Base-by-base conservation (phyloP, 805 yeast species). In the Maudiozyma pseudohumilis region DNA sequence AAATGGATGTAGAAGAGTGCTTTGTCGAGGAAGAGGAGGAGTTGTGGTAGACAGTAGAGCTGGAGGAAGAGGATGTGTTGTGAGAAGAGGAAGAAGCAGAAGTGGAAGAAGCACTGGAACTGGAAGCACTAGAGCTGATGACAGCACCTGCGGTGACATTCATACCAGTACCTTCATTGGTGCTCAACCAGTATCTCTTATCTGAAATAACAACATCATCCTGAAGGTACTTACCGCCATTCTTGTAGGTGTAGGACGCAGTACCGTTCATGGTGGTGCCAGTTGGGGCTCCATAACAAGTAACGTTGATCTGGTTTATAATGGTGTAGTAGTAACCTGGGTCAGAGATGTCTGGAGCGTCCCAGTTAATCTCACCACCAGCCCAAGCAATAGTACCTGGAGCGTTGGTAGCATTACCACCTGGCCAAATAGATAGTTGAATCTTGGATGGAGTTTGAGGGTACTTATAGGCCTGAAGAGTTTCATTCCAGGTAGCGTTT, bases 331-430 rank as follows among this genome's bases (percentile, higher is more conserved):
- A 80, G 65, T 87, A 88, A n/a, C 96, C 96, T 36, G 78, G 73
- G 40, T 80, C 65, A 42, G 66, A 51, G 41, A 87, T 72, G 60
- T 86, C 96, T 3, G 67, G 56, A 11, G 88, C 71, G 57, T 80
- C 61, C 96, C 96, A 88, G 64, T 84, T 68, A 43, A 88, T 75
- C 21, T 45, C 66, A 63, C 96, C 96, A 63, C 95, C 95, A 26
- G 95, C 83, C 88, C 88, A 87, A 40, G 69, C 80, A 43, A 73
- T 67, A 11, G 87, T 80, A 66, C 88, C 88, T 20, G 51, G 45
- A 17, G 71, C 73, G 50, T 69, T 70, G 22, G 66, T 50, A 8
- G 70, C 44, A 43, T 62, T 68, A 59, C 87, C 88, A 64, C 74
- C 88, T 2, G 89, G 86, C 89, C 89, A 81, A 40, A 81, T 55